Conservation (phyloP, 768 basidiomycete genomes). For the Kwoniella dejecticola region DNA sequence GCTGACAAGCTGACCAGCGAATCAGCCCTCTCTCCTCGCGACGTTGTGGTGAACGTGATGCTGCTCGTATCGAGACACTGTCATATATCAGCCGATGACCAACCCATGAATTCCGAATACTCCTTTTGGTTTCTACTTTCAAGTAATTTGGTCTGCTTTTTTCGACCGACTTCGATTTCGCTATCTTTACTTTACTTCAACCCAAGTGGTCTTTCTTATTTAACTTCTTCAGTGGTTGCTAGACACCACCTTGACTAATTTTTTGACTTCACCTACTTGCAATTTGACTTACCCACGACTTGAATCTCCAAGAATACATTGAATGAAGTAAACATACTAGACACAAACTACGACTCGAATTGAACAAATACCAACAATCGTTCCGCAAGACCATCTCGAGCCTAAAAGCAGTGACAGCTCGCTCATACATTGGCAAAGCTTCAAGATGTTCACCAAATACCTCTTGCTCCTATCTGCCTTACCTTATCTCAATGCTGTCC, state of each 20-base stretch:
- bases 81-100: too few relatives aligned
- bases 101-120: too few relatives aligned
- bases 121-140: background rate
- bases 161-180: slow-evolving; percentile 19
- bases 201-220: slow-evolving; percentile 3
- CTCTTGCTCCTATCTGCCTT: slow-evolving; percentile 3
- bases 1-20: slow-evolving; percentile 4
- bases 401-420: too few relatives aligned
- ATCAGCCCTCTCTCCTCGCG: too few relatives aligned
- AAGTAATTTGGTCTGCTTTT: background rate
- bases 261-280: background rate
- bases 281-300: background rate
- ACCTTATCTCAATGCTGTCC: slow-evolving; percentile 4
- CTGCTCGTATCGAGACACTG: too few relatives aligned
- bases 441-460: background rate
- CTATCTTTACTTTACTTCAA: slow-evolving; percentile 1
- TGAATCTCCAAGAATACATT: background rate
- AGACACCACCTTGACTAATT: slow-evolving; percentile 11
- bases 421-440: too few relatives aligned
- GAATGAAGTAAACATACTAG: too few relatives aligned
- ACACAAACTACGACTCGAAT: too few relatives aligned
- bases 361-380: too few relatives aligned
- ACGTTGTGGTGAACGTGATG: too few relatives aligned
- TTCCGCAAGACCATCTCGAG: background rate
- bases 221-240: slow-evolving; percentile 3